These are phyloP conservation scores for Tephrocybe sp. DNA, from an alignment of 768 basidiomycete genomes.

Conservation along the genomic window DNA sequence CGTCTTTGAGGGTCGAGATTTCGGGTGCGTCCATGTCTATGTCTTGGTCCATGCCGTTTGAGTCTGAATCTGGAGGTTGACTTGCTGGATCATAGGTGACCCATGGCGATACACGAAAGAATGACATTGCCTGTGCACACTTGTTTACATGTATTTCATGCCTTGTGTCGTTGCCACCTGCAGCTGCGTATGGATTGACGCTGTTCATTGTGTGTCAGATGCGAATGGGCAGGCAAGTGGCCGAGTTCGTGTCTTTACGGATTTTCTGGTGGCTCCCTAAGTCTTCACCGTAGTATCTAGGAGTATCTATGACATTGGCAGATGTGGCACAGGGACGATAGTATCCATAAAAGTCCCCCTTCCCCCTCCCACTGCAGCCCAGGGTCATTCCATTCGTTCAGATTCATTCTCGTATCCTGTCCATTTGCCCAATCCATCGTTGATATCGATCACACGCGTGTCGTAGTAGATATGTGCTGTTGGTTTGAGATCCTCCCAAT, in stretches of 20 bases:
- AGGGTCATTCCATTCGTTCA: conserved; percentile 24
- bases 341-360: too few relatives aligned
- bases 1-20: conserved; percentile 75
- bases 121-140: conserved; percentile 33
- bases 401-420: conserved; percentile 59
- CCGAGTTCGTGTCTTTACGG: neutral
- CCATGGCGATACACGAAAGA: conserved; percentile 65
- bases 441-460: conserved; percentile 55
- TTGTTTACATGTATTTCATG: conserved; percentile 40
- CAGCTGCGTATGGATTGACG: conserved; percentile 16
- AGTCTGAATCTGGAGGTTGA: conserved; percentile 22
- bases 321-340: neutral
- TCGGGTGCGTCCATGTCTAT: conserved; percentile 77
- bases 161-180: conserved; percentile 12
- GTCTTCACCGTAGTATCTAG: too few relatives aligned
- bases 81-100: conserved; percentile 48
- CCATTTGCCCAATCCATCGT: conserved; percentile 62
- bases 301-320: neutral
- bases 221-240: conserved; percentile 4
- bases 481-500: conserved; percentile 56
- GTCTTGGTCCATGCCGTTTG: conserved; percentile 40
- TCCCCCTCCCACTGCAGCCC: too few relatives aligned
- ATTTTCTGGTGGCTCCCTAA: neutral
- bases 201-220: conserved; percentile 15
- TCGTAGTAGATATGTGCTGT: conserved; percentile 67